phyloP scores from a whole-genome alignment of 257 asterid genomes.

The Nicotiana attenuata region DNA sequence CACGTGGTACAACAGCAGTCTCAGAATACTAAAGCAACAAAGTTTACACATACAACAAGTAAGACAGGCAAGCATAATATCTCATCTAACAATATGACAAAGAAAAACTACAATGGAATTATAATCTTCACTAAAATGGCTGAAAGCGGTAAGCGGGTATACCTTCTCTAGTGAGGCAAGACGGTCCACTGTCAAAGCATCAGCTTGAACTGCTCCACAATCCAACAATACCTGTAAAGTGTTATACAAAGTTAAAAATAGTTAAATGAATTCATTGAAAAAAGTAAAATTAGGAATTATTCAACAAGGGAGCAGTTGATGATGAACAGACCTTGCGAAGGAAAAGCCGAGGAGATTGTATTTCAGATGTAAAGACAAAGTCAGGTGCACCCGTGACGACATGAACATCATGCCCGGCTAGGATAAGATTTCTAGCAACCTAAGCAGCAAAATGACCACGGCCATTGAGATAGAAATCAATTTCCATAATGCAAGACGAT shows the following conservation, averaged over 20 bases:
- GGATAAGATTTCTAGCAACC: conserved; percentile 94
- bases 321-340: conserved; percentile 69
- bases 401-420: conserved; percentile 88
- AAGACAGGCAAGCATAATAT: neutral
- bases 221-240: conserved; percentile 68
- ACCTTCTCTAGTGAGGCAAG: conserved; percentile 96
- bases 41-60: conserved; percentile 3
- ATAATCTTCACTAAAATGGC: neutral
- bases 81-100: neutral
- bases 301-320: neutral
- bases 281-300: neutral
- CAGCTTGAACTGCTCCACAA: conserved; percentile 99
- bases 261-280: neutral
- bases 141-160: neutral
- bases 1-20: conserved; percentile 97
- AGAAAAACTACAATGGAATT: neutral
- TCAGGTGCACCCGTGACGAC: conserved; percentile 97
- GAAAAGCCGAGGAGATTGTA: conserved; percentile 73
- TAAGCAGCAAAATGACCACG: conserved; percentile 22
- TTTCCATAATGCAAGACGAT: neutral
- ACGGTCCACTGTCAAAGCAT: conserved; percentile 98
- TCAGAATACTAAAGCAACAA: conserved; percentile 67
- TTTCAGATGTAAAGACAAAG: conserved; percentile 78
- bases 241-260: neutral
- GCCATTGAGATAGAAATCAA: neutral